phyloP scores from a whole-genome alignment of 768 basidiomycete species.

The Mycena floridula region DNA sequence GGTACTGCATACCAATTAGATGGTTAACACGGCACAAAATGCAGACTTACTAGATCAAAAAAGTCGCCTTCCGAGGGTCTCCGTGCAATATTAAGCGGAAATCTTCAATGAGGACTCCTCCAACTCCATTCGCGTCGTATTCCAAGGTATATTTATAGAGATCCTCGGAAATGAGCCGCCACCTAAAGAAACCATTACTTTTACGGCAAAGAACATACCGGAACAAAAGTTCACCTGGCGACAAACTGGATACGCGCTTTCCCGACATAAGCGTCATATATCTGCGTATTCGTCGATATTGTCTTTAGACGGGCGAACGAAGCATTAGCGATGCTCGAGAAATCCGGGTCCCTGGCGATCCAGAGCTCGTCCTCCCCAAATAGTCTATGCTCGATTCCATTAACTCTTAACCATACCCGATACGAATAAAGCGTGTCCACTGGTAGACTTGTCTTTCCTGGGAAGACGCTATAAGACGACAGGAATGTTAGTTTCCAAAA shows the following conservation, averaged over 20 bases:
- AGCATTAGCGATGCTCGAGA: slow-evolving; percentile 48
- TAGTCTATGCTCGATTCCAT: slow-evolving; percentile 53
- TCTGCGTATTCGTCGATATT: slow-evolving; percentile 35
- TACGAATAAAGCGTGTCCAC: slow-evolving; percentile 48
- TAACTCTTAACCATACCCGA: slow-evolving; percentile 58
- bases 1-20: neutral
- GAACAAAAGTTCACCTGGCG: slow-evolving; percentile 32
- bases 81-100: slow-evolving; percentile 46
- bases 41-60: slow-evolving; percentile 52
- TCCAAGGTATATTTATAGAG: slow-evolving; percentile 53
- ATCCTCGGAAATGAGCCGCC: slow-evolving; percentile 36
- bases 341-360: slow-evolving; percentile 64
- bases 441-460: slow-evolving; percentile 51
- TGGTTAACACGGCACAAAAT: neutral
- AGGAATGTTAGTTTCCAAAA: too few species aligned
- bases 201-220: neutral
- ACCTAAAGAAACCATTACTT: slow-evolving; percentile 28
- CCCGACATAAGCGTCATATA: slow-evolving; percentile 53
- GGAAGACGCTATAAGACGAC: slow-evolving; percentile 44
- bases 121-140: slow-evolving; percentile 61
- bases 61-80: slow-evolving; percentile 46
- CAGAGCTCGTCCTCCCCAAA: slow-evolving; percentile 62
- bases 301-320: slow-evolving; percentile 46
- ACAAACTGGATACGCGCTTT: slow-evolving; percentile 51
- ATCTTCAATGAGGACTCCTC: slow-evolving; percentile 47